Base-by-base conservation (phyloP, 2,329 filamentous ascomycete species). In the Exophiala bonariae region DNA sequence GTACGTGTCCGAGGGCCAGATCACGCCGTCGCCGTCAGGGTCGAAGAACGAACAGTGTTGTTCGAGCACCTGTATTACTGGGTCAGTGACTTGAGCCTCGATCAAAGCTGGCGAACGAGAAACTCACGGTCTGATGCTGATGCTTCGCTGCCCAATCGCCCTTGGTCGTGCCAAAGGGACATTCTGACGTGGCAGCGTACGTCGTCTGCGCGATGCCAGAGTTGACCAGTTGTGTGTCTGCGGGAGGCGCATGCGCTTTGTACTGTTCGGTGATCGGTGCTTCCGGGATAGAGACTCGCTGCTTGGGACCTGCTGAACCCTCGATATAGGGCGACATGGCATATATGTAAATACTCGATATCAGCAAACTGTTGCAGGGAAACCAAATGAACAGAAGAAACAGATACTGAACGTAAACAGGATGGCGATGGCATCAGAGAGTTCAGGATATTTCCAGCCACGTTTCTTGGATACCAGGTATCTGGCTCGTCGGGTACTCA, bases 31-130 rank as follows among this genome's bases (percentile, higher is more conserved):
- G 19, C 60, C 53, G 56, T 79, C 76, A 5, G 61, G 55, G 59
- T 80, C 77, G 53, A 74, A 80, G 65, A 76, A 79, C 19, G 64
- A 63, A 55, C 69, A 68, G 58, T 80, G 77, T 55, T 80, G 76
- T 56, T 78, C 74, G 3, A 80, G 66, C 9, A 77, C 70, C 59
- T 59, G 44, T n/a, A 33, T 20, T 11, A 14, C 4, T 34, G 3
- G 9, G 16, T 36, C 18, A 44, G 31, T 34, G 19, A n/a, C n/a
- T 28, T 3, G 3, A 7, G 7, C 36, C 16, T 39, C 4, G 14
- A 39, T 20, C 3, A 11, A 11, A 8, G 13, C 6, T 5, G 13
- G 36, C 23, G 18, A 20, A 20, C 11, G 19, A 36, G 6, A 6
- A 6, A 22, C 48, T 51, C 36, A 64, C 64, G 16, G 63, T 70